Base-by-base conservation (phyloP, 2,329 filamentous ascomycete genomes). In the Cladophialophora psammophila region DNA sequence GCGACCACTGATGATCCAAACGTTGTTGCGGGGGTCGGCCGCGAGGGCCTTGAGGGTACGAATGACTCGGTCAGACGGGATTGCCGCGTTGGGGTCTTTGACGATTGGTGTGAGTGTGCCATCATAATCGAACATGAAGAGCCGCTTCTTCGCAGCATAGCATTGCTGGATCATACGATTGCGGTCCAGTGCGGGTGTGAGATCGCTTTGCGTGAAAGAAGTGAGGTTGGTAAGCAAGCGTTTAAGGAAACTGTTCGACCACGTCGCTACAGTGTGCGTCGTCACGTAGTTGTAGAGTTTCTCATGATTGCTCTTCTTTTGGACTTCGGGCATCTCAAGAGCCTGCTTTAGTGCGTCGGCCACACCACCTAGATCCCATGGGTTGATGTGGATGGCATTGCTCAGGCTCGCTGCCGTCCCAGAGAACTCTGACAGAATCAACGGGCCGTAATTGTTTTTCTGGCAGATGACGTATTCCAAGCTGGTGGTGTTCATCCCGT, bases 91-190 rank as follows among this genome's bases (percentile, higher is more conserved):
- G 1, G 95, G 95, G 75, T 98, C 93, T 73, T 91, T 90, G 63
- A 98, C 95, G 74, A 99, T 98, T 0, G 94, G 92, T 3, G 95
- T 98, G 63, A 99, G 86, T 0, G 95, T 99, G 56, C 95, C 95
- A 77, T 99, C 95, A 75, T 99, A 99, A 80, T 99, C 95, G 76
- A 98, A 97, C 92, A 99, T 94, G 83, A 98, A 97, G 2, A 99
- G 84, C 10, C 95, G 89, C 79, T 91, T 92, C 69, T 86, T 86
- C 3, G 93, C 89, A 45, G 86, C 82, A 67, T 88, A 87, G 79
- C 97, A 98, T 67, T 90, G 89, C 63, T 85, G 82, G 42, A 96
- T 82, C 71, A 97, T 80, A 69, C 88, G 84, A 3, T 88, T 84
- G 40, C 89, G 89, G 76, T 98, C 93, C 20, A 98, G 87, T 1